Conservation (phyloP, 176 grass and related monocot species). For the Oryza longistaminata region DNA sequence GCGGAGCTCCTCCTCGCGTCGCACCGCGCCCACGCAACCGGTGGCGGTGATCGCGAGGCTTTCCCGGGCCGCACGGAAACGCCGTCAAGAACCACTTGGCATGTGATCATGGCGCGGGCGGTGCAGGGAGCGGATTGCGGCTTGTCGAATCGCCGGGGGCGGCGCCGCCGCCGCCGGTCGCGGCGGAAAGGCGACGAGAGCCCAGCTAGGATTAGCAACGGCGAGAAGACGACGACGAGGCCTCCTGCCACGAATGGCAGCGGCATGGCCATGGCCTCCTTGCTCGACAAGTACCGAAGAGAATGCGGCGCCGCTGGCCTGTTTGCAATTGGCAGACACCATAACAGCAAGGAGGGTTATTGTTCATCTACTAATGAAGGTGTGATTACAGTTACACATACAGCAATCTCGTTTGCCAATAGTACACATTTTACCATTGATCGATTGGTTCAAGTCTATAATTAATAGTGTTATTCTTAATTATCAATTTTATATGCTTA, state of each 20-base stretch:
- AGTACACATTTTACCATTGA: neutral
- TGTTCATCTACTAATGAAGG: slow-evolving; percentile 56
- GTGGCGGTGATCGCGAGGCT: slow-evolving; percentile 87
- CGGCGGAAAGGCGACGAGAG: slow-evolving; percentile 19
- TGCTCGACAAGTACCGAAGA: slow-evolving; percentile 61
- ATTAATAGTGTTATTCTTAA: neutral
- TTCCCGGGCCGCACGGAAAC: slow-evolving; percentile 98
- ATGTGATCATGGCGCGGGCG: slow-evolving; percentile 93
- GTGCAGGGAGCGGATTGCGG: slow-evolving; percentile 56
- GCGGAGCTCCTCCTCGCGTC: slow-evolving; percentile 79
- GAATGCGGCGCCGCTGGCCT: slow-evolving; percentile 32
- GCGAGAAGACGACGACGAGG: neutral
- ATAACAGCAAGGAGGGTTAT: slow-evolving; percentile 38
- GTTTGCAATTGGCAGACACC: slow-evolving; percentile 50
- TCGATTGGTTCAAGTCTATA: neutral
- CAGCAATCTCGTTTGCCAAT: neutral
- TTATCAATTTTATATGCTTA: neutral
- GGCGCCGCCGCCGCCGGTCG: neutral
- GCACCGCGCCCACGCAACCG: slow-evolving; percentile 78
- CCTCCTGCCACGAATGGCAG: slow-evolving; percentile 1
- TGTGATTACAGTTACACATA: slow-evolving; percentile 19
- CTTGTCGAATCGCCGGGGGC: neutral
- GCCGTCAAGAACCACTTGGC: slow-evolving; percentile 99
- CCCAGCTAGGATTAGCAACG: neutral
- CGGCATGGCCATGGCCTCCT: slow-evolving; percentile 51